phyloP scores from a whole-genome alignment of 2,329 filamentous ascomycete genomes.

The Sclerotinia borealis region DNA sequence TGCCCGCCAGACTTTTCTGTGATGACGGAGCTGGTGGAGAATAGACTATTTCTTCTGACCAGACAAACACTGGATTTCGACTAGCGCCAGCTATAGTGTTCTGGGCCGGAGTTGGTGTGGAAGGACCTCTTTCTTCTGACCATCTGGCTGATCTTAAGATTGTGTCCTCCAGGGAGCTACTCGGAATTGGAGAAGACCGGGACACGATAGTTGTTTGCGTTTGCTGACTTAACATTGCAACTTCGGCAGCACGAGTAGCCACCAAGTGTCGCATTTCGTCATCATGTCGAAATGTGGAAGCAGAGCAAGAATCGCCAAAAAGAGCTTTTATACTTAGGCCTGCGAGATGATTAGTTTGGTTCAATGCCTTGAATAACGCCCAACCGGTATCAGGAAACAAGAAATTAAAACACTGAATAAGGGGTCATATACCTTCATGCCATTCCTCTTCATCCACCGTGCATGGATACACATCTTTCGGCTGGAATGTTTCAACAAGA shows the following conservation, averaged over 20 bases:
- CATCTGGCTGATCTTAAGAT: not conserved
- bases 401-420: not conserved
- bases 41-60: not conserved
- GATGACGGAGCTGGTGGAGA: not conserved
- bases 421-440: slow-evolving; percentile 40
- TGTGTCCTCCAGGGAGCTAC: not conserved
- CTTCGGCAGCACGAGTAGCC: not conserved
- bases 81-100: not conserved
- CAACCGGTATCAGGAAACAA: not conserved
- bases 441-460: slow-evolving; percentile 62
- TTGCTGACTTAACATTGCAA: not conserved
- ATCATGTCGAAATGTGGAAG: slow-evolving; percentile 59
- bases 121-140: not conserved
- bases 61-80: not conserved
- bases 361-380: not conserved
- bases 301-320: slow-evolving; percentile 66
- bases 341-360: slow-evolving; percentile 15
- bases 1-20: not conserved
- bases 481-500: slow-evolving; percentile 61
- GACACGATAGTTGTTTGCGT: not conserved
- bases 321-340: slow-evolving; percentile 58
- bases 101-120: not conserved
- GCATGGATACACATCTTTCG: slow-evolving; percentile 76
- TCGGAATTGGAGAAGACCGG: not conserved
- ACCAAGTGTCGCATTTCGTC: slow-evolving; percentile 43